These are phyloP conservation scores for Rhynchosporium graminicola DNA, from an alignment of 2,329 filamentous ascomycete genomes.

Conservation along the genomic window DNA sequence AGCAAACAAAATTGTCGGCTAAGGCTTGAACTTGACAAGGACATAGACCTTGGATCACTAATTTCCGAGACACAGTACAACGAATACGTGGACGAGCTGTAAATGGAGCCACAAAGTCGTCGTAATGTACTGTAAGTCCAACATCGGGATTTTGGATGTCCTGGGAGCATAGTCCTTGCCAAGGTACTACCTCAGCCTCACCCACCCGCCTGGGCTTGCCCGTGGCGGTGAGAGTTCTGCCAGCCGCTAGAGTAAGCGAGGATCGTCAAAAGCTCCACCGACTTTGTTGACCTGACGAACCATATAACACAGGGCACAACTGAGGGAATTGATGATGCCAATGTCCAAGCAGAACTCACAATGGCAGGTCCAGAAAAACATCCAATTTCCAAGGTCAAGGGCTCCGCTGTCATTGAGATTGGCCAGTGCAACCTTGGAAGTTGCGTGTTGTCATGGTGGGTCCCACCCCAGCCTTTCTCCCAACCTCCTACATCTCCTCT, in stretches of 20 bases:
- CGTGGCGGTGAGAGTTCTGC: not conserved
- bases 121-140: too few relatives aligned
- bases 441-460: slow-evolving; percentile 8
- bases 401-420: slow-evolving; percentile 5
- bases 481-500: slow-evolving; percentile 9
- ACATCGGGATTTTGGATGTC: too few relatives aligned
- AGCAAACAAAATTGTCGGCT: too few relatives aligned
- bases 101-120: too few relatives aligned
- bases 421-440: slow-evolving; percentile 9
- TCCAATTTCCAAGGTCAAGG: slow-evolving; percentile 8
- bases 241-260: not conserved
- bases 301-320: not conserved
- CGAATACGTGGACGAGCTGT: too few relatives aligned
- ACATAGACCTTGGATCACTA: too few relatives aligned
- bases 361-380: slow-evolving; percentile 1
- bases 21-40: too few relatives aligned
- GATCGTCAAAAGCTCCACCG: slow-evolving; percentile 6
- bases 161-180: not conserved
- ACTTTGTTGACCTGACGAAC: slow-evolving; percentile 6
- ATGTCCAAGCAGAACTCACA: slow-evolving; percentile 2
- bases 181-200: not conserved
- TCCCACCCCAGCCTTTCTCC: slow-evolving; percentile 6
- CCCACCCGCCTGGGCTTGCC: not conserved
- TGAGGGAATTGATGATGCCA: not conserved
- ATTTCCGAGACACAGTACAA: too few relatives aligned